A percentile compares a stretch with the other conserved stretches of the same genome.
Evolutionary conservation across 2,329 filamentous ascomycete genomes (phyloP).

Genomic region (Claviceps fusiformis): DNA sequence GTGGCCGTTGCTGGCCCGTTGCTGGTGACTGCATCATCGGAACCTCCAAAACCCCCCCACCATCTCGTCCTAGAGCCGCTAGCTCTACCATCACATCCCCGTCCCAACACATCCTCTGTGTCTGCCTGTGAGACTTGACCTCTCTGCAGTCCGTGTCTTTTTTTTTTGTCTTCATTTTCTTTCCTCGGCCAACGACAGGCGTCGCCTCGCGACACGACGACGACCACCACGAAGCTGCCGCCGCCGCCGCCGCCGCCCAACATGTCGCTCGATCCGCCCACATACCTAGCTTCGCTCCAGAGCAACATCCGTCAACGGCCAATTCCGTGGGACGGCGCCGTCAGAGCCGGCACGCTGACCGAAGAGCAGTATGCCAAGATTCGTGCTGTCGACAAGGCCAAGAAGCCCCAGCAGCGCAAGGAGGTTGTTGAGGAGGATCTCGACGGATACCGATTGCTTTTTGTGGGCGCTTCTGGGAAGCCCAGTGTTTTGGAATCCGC

Average conservation of each 20-base stretch:
- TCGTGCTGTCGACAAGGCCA: slow-evolving; percentile 90
- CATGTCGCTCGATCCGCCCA: slow-evolving; percentile 88
- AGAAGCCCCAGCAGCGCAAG: slow-evolving; percentile 70
- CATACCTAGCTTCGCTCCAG: slow-evolving; percentile 73
- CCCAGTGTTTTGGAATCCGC: slow-evolving; percentile 69
- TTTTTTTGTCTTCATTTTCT: not conserved
- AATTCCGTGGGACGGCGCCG: slow-evolving; percentile 95
- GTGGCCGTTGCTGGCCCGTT: slow-evolving; percentile 1
- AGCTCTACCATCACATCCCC: not conserved
- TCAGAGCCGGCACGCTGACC: slow-evolving; percentile 83
- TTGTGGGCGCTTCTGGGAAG: slow-evolving; percentile 62
- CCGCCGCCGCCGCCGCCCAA: too few species aligned
- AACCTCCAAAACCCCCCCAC: too few species aligned
- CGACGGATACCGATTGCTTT: slow-evolving; percentile 64
- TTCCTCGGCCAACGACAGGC: not conserved
- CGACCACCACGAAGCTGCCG: slow-evolving; percentile 5
- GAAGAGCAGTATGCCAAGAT: slow-evolving; percentile 92
- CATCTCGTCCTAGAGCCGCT: slow-evolving; percentile 2
- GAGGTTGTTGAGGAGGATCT: slow-evolving; percentile 70
- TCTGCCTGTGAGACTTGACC: not conserved
- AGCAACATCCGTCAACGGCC: slow-evolving; percentile 94
- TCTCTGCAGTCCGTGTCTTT: not conserved
- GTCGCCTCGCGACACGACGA: slow-evolving; percentile 11
- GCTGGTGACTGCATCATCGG: slow-evolving; percentile 7
- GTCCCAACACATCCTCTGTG: slow-evolving; percentile 1